Conservation (phyloP, 768 basidiomycete species). For the Pisolithus sp. region DNA sequence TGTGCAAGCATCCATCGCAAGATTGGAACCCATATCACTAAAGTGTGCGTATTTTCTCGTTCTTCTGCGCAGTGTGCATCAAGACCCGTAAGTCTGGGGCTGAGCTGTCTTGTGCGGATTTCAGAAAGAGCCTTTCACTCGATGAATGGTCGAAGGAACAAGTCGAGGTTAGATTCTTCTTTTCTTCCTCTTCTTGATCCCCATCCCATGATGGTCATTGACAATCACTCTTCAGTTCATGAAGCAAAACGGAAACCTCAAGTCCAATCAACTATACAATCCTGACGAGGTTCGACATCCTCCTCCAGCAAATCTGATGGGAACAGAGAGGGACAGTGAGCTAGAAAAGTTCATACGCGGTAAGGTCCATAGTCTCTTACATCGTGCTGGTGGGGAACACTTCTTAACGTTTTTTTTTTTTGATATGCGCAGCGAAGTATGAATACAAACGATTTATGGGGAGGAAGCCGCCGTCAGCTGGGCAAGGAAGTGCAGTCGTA, state of each 20-base stretch:
- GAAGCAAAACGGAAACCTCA: slow-evolving; percentile 74
- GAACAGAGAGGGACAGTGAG: slow-evolving; percentile 79
- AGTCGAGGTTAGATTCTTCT: slow-evolving; percentile 55
- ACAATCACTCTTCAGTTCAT: slow-evolving; percentile 47
- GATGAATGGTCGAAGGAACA: slow-evolving; percentile 88
- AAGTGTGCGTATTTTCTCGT: slow-evolving; percentile 60
- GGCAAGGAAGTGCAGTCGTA: slow-evolving; percentile 29
- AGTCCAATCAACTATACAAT: slow-evolving; percentile 75
- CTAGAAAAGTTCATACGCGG: slow-evolving; percentile 87
- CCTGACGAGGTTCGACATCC: slow-evolving; percentile 79
- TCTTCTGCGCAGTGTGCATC: background rate
- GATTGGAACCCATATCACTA: slow-evolving; percentile 88
- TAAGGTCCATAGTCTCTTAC: slow-evolving; percentile 28
- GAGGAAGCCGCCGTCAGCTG: slow-evolving; percentile 32
- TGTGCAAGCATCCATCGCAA: slow-evolving; percentile 93
- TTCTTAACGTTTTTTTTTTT: background rate
- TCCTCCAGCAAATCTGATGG: slow-evolving; percentile 74
- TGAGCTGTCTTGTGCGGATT: slow-evolving; percentile 4
- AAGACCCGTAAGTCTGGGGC: background rate
- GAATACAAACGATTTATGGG: slow-evolving; percentile 66
- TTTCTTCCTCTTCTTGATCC: background rate
- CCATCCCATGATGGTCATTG: slow-evolving; percentile 6
- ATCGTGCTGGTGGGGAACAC: background rate
- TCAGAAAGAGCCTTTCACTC: slow-evolving; percentile 83
- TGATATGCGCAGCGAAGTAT: slow-evolving; percentile 58